A percentile compares a stretch with the other conserved stretches of the same genome.
These are phyloP conservation scores for Mycosphaerelloides madeirae DNA, from an alignment of 2,329 filamentous ascomycete species.

Conservation along the genomic window DNA sequence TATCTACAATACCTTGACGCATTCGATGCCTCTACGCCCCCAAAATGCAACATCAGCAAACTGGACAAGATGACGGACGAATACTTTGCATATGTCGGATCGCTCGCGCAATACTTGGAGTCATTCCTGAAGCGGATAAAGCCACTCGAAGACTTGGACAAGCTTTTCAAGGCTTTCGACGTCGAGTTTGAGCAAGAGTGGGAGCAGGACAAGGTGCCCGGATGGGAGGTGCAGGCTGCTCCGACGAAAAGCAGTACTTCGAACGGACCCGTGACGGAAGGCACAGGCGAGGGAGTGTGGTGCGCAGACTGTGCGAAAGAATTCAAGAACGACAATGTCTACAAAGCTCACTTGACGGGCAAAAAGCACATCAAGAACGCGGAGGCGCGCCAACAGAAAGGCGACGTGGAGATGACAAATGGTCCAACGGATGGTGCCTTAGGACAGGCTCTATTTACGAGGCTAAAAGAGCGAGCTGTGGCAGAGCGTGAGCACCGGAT, in stretches of 20 bases:
- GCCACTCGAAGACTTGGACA: conserved; percentile 80
- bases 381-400: conserved; percentile 53
- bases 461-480: conserved; percentile 81
- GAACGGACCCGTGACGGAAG: conserved; percentile 45
- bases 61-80: conserved; percentile 83
- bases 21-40: conserved; percentile 80
- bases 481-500: conserved; percentile 84
- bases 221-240: conserved; percentile 59
- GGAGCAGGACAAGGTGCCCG: conserved; percentile 71
- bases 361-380: conserved; percentile 90
- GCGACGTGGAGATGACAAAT: conserved; percentile 22
- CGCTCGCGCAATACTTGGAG: conserved; percentile 78
- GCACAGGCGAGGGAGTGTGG: conserved; percentile 68
- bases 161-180: conserved; percentile 70
- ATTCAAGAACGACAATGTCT: conserved; percentile 93
- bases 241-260: conserved; percentile 20
- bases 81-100: conserved; percentile 85
- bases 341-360: conserved; percentile 79
- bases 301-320: conserved; percentile 90
- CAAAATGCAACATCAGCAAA: conserved; percentile 68
- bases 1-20: conserved; percentile 91
- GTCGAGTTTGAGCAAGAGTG: conserved; percentile 79
- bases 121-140: conserved; percentile 78
- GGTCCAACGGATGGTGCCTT: conserved; percentile 10
- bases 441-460: conserved; percentile 25